Percentiles rank a stretch among this genome's conserved stretches.
These are phyloP conservation scores for Penicillium atrosanguineum DNA, from an alignment of 495 filamentous ascomycete genomes.

Conservation along the genomic window DNA sequence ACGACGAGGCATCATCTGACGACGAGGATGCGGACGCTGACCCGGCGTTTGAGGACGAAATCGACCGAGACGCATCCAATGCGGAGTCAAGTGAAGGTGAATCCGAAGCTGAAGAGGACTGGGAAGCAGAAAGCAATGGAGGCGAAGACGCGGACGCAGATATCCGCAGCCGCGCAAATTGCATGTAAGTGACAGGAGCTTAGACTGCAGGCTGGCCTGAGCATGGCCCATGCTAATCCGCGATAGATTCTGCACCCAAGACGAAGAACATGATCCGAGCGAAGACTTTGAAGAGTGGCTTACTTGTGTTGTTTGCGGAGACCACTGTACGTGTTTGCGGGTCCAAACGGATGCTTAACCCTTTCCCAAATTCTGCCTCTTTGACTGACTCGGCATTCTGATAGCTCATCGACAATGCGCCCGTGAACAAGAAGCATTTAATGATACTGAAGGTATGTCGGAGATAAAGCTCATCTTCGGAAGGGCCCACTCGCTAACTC, in stretches of 20 bases:
- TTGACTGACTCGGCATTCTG: slow-evolving; percentile 34
- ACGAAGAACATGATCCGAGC: slow-evolving; percentile 82
- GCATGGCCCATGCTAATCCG: slow-evolving; percentile 21
- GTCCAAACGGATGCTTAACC: slow-evolving; percentile 22
- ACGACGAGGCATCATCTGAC: slow-evolving; percentile 46
- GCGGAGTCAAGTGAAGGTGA: slow-evolving; percentile 56
- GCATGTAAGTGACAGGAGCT: slow-evolving; percentile 57
- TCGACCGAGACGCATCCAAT: slow-evolving; percentile 48
- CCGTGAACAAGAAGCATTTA: slow-evolving; percentile 70
- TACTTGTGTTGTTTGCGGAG: slow-evolving; percentile 74
- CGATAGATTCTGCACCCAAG: slow-evolving; percentile 68
- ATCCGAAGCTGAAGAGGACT: slow-evolving; percentile 68
- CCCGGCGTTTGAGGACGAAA: slow-evolving; percentile 38
- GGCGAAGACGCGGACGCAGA: slow-evolving; percentile 66
- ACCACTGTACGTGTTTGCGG: slow-evolving; percentile 72
- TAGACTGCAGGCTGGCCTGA: slow-evolving; percentile 5
- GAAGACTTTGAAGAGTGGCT: slow-evolving; percentile 87
- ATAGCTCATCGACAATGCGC: slow-evolving; percentile 91
- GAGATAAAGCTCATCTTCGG: not conserved
- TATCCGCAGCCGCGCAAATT: slow-evolving; percentile 56
- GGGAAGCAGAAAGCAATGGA: slow-evolving; percentile 61
- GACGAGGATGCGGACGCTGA: slow-evolving; percentile 44
- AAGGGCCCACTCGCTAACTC: slow-evolving; percentile 20
- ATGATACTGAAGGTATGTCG: slow-evolving; percentile 62
- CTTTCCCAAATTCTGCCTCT: slow-evolving; percentile 26